Percentiles rank a stretch among this genome's conserved stretches.
Evolutionary conservation across 2,329 filamentous ascomycete genomes (phyloP).

Genomic region (Chaetomium sp.): DNA sequence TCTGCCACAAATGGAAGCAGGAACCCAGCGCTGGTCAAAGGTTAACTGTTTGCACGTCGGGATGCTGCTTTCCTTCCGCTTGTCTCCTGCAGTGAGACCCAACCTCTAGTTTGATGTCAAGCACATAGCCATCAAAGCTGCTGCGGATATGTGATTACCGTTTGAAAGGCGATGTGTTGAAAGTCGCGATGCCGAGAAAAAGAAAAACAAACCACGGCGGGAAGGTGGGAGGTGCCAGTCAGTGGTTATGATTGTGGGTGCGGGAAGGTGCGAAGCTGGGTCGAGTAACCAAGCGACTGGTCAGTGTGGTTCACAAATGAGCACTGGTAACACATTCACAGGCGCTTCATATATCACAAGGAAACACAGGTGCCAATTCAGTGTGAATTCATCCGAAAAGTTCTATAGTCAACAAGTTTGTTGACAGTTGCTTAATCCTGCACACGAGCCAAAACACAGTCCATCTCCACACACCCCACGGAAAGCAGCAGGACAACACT

Average conservation of each 20-base stretch:
- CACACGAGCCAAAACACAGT: constrained; percentile 15
- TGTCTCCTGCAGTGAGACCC: constrained; percentile 29
- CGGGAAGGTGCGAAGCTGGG: constrained; percentile 1
- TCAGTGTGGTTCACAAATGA: constrained; percentile 10
- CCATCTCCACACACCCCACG: background rate
- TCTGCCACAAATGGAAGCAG: constrained; percentile 15
- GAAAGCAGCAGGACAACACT: constrained; percentile 20
- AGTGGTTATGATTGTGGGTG: background rate
- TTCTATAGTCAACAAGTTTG: background rate
- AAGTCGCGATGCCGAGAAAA: background rate
- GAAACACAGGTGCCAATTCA: background rate
- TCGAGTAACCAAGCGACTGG: constrained; percentile 17
- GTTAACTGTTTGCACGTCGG: constrained; percentile 22
- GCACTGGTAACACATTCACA: constrained; percentile 13
- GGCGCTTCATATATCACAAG: background rate
- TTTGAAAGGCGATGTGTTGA: background rate
- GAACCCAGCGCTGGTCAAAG: background rate
- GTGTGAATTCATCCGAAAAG: background rate
- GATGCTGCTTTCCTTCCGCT: constrained; percentile 18
- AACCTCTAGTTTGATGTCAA: constrained; percentile 26
- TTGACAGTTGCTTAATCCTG: background rate
- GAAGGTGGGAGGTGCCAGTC: background rate
- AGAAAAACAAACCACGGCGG: background rate
- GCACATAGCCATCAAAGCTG: background rate
- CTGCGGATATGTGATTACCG: background rate